phyloP scores from a whole-genome alignment of 345 rosid genomes.

The Salix viminalis region DNA sequence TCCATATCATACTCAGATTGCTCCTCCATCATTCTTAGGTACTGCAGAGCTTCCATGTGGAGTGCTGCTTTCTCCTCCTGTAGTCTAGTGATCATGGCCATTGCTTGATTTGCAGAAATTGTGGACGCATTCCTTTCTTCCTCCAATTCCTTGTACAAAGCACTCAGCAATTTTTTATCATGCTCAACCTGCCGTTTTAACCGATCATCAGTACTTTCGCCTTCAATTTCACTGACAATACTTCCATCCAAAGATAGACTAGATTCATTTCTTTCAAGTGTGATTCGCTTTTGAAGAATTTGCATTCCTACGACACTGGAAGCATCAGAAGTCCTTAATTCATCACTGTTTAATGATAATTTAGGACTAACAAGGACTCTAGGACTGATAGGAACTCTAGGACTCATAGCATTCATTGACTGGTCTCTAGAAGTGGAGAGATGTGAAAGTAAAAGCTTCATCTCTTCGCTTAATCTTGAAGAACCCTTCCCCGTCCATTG shows the following conservation, averaged over 20 bases:
- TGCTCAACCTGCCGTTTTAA: constrained; percentile 81
- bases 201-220: constrained; percentile 69
- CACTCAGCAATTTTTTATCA: constrained; percentile 53
- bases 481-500: constrained; percentile 68
- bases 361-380: constrained; percentile 19
- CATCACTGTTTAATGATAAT: constrained; percentile 37
- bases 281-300: constrained; percentile 51
- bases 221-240: constrained; percentile 78
- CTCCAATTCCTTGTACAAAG: constrained; percentile 74
- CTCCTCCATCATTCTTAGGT: constrained; percentile 81
- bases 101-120: constrained; percentile 81
- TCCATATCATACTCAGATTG: constrained; percentile 92
- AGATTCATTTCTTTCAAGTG: constrained; percentile 90
- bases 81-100: constrained; percentile 96
- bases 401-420: constrained; percentile 51
- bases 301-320: constrained; percentile 47
- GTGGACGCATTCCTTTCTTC: constrained; percentile 95
- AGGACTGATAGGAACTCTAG: constrained; percentile 40
- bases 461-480: constrained; percentile 66
- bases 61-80: constrained; percentile 93
- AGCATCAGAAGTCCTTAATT: constrained; percentile 36
- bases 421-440: constrained; percentile 67
- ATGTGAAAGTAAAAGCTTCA: constrained; percentile 65
- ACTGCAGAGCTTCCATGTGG: constrained; percentile 92
- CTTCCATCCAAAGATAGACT: constrained; percentile 74